These are phyloP conservation scores for Staphylotrichum longicolle DNA, from an alignment of 495 filamentous ascomycete genomes.

Conservation along the genomic window DNA sequence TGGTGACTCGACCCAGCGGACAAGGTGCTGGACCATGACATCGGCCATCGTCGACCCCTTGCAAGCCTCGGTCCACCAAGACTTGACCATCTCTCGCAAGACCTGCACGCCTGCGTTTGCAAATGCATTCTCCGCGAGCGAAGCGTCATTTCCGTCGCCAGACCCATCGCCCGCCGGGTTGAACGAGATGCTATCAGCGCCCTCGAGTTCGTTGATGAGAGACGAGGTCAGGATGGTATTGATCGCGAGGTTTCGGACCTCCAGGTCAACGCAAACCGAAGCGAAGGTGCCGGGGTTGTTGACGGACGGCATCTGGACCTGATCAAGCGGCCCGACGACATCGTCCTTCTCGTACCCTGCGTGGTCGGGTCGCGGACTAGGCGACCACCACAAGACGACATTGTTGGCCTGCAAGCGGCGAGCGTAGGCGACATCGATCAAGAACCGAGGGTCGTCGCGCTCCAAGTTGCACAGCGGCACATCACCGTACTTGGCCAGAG, in stretches of 20 bases:
- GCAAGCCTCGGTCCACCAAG: constrained; percentile 96
- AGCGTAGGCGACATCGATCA: constrained; percentile 96
- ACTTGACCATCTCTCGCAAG: constrained; percentile 95
- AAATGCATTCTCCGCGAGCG: constrained; percentile 90
- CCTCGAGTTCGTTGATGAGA: constrained; percentile 95
- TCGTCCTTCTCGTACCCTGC: constrained; percentile 96
- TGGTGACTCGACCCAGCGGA: constrained; percentile 93
- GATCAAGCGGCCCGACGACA: constrained; percentile 76
- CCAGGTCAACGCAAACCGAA: constrained; percentile 94
- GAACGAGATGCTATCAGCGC: constrained; percentile 73
- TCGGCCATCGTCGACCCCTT: constrained; percentile 90
- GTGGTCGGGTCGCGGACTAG: constrained; percentile 81
- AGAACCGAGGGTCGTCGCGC: constrained; percentile 84
- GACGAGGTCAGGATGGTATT: constrained; percentile 97
- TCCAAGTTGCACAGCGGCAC: constrained; percentile 95
- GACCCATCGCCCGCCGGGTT: constrained; percentile 71
- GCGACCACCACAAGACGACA: constrained; percentile 98
- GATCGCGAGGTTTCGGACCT: constrained; percentile 91
- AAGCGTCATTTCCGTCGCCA: constrained; percentile 54
- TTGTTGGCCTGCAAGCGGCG: constrained; percentile 85
- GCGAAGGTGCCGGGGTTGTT: constrained; percentile 92
- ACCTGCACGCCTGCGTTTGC: constrained; percentile 86
- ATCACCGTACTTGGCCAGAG: constrained; percentile 87
- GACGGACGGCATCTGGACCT: constrained; percentile 88
- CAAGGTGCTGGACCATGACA: constrained; percentile 94